These are phyloP conservation scores for Monilinia polystroma DNA, from an alignment of 2,329 filamentous ascomycete species.

Conservation along the genomic window DNA sequence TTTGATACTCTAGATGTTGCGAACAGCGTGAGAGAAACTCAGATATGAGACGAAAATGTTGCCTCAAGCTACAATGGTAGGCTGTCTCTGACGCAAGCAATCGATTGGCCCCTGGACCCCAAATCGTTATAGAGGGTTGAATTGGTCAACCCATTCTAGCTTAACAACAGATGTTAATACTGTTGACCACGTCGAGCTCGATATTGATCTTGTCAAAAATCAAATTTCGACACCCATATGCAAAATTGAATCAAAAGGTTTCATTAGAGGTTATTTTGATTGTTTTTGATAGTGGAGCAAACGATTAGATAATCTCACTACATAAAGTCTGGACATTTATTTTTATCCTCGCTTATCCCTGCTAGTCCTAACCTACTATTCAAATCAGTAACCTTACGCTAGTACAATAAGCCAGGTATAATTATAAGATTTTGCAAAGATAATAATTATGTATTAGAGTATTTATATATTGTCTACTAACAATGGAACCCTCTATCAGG, in stretches of 20 bases:
- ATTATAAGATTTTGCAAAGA: no score
- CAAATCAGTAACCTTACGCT: no score
- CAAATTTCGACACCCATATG: neutral
- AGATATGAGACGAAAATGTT: slow-evolving; percentile 14
- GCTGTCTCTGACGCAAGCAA: neutral
- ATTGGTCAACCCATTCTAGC: neutral
- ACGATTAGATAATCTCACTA: no score
- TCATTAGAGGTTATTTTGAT: neutral
- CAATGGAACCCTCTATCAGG: no score
- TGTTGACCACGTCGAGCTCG: neutral
- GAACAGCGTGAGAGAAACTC: neutral
- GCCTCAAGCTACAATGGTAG: neutral
- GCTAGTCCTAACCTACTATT: no score
- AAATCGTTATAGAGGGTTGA: neutral
- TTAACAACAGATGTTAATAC: neutral
- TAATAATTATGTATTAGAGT: no score
- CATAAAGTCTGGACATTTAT: no score
- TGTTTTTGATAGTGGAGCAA: no score
- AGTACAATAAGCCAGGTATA: no score
- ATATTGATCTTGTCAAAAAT: neutral
- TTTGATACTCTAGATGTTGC: neutral
- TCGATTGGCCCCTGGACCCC: neutral
- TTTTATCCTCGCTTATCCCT: no score
- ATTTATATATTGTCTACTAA: no score
- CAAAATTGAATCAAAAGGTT: neutral